A percentile compares a stretch with the other conserved stretches of the same genome.
Evolutionary conservation across 2,329 filamentous ascomycete species (phyloP).

Genomic region (Fusarium acutatum): DNA sequence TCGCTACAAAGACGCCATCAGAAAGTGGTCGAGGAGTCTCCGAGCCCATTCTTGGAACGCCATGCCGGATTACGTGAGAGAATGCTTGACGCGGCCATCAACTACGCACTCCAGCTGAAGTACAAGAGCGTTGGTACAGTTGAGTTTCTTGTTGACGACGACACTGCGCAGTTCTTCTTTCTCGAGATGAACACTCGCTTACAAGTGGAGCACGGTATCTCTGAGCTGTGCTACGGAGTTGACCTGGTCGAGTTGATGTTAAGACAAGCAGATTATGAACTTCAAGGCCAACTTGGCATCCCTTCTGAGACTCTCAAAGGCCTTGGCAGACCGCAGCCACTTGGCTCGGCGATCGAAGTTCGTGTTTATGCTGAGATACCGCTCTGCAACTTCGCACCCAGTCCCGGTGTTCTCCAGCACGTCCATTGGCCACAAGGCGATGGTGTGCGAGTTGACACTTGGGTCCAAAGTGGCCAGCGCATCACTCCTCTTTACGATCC

Average conservation of each 20-base stretch:
- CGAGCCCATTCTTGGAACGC: neutral
- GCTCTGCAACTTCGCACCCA: neutral
- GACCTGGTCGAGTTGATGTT: conserved; percentile 70
- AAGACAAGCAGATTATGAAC: conserved; percentile 43
- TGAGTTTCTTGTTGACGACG: neutral
- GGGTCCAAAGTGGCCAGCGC: neutral
- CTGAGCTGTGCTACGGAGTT: conserved; percentile 77
- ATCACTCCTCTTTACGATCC: neutral
- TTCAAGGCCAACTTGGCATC: conserved; percentile 9
- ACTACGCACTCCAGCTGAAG: neutral
- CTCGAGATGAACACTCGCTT: conserved; percentile 67
- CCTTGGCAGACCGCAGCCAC: neutral
- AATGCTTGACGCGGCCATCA: neutral
- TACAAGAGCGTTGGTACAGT: conserved; percentile 42
- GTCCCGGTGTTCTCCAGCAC: neutral
- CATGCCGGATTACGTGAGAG: neutral
- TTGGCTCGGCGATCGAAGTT: neutral
- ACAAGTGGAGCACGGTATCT: conserved; percentile 82
- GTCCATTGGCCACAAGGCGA: neutral
- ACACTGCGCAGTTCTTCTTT: conserved; percentile 60
- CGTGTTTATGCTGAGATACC: neutral
- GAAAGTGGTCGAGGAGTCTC: conserved; percentile 57
- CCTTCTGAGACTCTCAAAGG: neutral
- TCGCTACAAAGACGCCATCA: conserved; percentile 74
- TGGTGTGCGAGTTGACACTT: neutral